Conservation (phyloP, 1,139 yeast species). For the Saccharomyces hybrid region DNA sequence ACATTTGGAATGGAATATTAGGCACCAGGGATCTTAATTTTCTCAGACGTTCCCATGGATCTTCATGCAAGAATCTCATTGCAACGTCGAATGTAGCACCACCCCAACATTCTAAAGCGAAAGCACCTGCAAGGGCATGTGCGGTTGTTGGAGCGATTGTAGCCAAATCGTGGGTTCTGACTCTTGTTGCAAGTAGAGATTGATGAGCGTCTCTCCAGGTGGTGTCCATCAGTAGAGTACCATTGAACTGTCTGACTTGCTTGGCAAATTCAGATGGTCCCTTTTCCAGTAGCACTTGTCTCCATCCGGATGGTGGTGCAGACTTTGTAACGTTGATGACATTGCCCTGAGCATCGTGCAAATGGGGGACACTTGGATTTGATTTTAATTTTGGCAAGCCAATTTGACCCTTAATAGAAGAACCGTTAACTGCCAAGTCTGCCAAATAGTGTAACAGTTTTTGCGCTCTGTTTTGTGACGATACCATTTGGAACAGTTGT, state of each 20-base stretch:
- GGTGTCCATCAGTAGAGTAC: conserved; percentile 92
- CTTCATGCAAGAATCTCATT: conserved; percentile 96
- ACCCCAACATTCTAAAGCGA: conserved; percentile 99
- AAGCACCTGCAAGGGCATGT: conserved; percentile 81
- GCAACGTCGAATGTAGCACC: conserved; percentile 99
- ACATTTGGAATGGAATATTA: conserved; percentile 98
- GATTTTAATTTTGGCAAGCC: conserved; percentile 79
- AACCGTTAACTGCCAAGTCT: conserved; percentile 90
- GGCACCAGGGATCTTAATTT: conserved; percentile 85
- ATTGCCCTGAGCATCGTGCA: conserved; percentile 52
- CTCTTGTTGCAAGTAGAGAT: conserved; percentile 95
- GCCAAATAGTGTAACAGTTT: conserved; percentile 83
- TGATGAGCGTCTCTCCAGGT: conserved; percentile 99
- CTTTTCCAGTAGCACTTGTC: conserved; percentile 71
- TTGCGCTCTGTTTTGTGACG: conserved; percentile 95
- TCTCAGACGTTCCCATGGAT: conserved; percentile 96
- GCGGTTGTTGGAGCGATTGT: conserved; percentile 94
- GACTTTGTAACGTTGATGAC: conserved; percentile 50
- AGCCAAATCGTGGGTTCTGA: conserved; percentile 83
- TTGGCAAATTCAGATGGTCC: conserved; percentile 89
- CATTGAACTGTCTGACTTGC: conserved; percentile 75
- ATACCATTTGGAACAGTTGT: conserved; percentile 85
- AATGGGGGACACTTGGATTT: conserved; percentile 67
- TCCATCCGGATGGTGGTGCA: conserved; percentile 77
- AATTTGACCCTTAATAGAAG: conserved; percentile 89